Percentiles rank a stretch among this genome's conserved stretches.
phyloP scores from a whole-genome alignment of 441 rosid species.

The Populus hybrid region DNA sequence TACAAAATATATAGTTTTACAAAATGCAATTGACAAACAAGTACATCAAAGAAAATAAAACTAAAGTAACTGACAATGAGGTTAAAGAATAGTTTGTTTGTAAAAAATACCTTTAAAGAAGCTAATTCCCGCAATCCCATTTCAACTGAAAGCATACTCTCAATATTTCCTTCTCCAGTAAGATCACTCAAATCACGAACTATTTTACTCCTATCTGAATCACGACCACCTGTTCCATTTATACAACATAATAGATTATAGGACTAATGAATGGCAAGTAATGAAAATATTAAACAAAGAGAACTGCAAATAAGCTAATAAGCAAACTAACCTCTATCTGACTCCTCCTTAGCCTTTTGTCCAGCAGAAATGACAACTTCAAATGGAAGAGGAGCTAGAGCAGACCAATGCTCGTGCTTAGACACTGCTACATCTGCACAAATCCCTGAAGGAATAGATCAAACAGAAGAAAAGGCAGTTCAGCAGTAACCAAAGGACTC shows the following conservation, averaged over 20 bases:
- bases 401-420: slow-evolving; percentile 90
- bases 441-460: slow-evolving; percentile 48
- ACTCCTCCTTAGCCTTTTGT: slow-evolving; percentile 84
- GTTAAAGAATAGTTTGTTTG: neutral
- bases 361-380: slow-evolving; percentile 96
- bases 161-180: slow-evolving; percentile 94
- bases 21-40: neutral
- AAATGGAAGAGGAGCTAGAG: slow-evolving; percentile 94
- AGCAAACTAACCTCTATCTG: slow-evolving; percentile 58
- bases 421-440: slow-evolving; percentile 76
- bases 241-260: slow-evolving; percentile 10
- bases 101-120: slow-evolving; percentile 66
- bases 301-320: slow-evolving; percentile 16
- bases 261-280: slow-evolving; percentile 15
- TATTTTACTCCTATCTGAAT: slow-evolving; percentile 50
- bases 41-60: neutral
- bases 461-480: slow-evolving; percentile 22
- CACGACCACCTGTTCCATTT: slow-evolving; percentile 44
- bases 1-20: neutral
- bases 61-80: neutral
- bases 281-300: neutral
- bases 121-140: slow-evolving; percentile 91
- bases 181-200: slow-evolving; percentile 65
- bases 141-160: no score
- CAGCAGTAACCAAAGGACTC: slow-evolving; percentile 9